These are phyloP conservation scores for Pachyrhizus erosus DNA, from an alignment of 306 rosid genomes.

Conservation along the genomic window DNA sequence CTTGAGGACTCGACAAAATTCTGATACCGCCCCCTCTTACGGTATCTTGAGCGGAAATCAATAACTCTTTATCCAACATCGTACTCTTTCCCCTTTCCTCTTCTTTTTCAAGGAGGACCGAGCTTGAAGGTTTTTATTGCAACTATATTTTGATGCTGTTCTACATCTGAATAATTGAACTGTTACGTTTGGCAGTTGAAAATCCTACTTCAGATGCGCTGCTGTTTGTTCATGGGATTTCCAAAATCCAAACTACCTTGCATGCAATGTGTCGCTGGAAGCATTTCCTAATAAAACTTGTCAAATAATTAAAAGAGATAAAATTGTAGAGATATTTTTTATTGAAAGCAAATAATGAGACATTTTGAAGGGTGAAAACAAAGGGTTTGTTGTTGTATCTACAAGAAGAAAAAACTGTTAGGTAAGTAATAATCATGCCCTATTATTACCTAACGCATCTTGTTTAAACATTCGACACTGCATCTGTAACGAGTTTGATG, in stretches of 20 bases:
- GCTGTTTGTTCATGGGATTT: neutral
- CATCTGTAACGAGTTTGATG: neutral
- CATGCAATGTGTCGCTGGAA: conserved; percentile 10
- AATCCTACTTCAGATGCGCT: neutral
- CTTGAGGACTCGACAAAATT: neutral
- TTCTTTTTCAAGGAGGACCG: neutral
- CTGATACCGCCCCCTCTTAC: neutral
- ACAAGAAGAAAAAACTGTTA: too few species aligned
- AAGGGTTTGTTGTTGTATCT: too few species aligned
- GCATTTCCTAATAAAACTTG: neutral
- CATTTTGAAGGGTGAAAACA: neutral
- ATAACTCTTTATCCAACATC: neutral
- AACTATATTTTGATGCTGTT: neutral
- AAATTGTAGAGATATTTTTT: neutral
- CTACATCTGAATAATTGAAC: neutral
- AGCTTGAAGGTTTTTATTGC: too few species aligned
- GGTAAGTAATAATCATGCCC: neutral
- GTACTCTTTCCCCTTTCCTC: neutral
- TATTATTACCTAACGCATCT: too few species aligned
- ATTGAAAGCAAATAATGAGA: neutral
- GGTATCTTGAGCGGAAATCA: conserved; percentile 34
- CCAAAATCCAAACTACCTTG: conserved; percentile 11
- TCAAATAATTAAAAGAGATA: neutral
- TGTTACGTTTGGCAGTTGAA: conserved; percentile 36
- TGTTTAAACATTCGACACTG: neutral